Percentiles rank a stretch among this genome's conserved stretches.
These are phyloP conservation scores for Tylopilus vinaceipallidus DNA, from an alignment of 768 basidiomycete species.

Conservation along the genomic window DNA sequence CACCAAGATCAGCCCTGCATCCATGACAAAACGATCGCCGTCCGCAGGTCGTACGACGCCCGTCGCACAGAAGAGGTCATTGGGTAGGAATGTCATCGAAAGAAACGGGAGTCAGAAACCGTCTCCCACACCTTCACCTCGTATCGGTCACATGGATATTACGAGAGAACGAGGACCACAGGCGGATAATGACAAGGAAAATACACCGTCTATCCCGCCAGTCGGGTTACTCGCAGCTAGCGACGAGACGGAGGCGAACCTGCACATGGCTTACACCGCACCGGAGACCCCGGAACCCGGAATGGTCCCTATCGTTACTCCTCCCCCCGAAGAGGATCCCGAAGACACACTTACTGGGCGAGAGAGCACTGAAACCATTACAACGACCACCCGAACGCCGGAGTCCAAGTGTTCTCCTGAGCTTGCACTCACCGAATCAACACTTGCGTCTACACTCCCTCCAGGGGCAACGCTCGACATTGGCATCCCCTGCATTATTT, in stretches of 20 bases:
- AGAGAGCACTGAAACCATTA: constrained; percentile 28
- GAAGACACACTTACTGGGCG: constrained; percentile 24
- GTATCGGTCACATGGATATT: constrained; percentile 15
- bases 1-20: constrained; percentile 21
- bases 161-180: constrained; percentile 40
- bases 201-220: constrained; percentile 13
- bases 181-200: constrained; percentile 20
- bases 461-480: constrained; percentile 74
- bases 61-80: constrained; percentile 17
- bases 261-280: constrained; percentile 21
- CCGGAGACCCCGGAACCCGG: constrained; percentile 14
- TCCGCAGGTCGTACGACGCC: constrained; percentile 25
- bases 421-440: constrained; percentile 22
- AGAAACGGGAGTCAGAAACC: constrained; percentile 17
- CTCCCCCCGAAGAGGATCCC: constrained; percentile 14
- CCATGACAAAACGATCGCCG: constrained; percentile 20
- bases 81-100: constrained; percentile 12
- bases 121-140: constrained; percentile 16
- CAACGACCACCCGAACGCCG: constrained; percentile 19
- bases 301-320: constrained; percentile 7
- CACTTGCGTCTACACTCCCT: constrained; percentile 23
- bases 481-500: constrained; percentile 88
- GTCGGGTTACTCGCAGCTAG: constrained; percentile 36
- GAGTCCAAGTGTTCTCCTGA: constrained; percentile 18
- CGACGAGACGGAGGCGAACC: constrained; percentile 35